phyloP scores from a whole-genome alignment of 148 eudicot species.

The Selenicereus undatus region DNA sequence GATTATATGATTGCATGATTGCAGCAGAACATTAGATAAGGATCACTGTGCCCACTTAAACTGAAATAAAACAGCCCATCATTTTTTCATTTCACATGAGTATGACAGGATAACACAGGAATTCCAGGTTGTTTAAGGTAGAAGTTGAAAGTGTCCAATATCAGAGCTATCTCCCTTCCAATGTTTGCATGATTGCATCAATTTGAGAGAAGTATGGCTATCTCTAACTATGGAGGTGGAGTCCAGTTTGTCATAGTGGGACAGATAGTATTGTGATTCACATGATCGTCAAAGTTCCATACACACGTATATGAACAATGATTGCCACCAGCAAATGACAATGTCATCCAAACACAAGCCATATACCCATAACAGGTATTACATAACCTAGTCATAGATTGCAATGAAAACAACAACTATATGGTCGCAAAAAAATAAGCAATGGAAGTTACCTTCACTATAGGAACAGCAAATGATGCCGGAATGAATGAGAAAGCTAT shows the following conservation, averaged over 20 bases:
- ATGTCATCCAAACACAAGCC: not conserved
- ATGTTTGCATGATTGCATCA: too few relatives aligned
- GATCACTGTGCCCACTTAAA: too few relatives aligned
- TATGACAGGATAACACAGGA: too few relatives aligned
- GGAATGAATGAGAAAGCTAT: conserved; percentile 96
- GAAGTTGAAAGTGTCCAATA: not conserved
- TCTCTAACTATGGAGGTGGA: not conserved
- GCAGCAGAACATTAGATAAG: too few relatives aligned
- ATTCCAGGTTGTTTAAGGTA: too few relatives aligned
- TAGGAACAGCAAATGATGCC: conserved; percentile 94
- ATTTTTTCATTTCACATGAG: too few relatives aligned
- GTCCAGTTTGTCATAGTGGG: not conserved
- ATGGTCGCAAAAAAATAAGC: conserved; percentile 8
- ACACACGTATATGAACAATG: not conserved
- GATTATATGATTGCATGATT: too few relatives aligned
- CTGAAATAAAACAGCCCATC: too few relatives aligned
- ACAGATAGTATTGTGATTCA: not conserved
- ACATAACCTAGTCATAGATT: not conserved
- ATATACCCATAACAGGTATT: not conserved
- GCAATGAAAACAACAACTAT: not conserved
- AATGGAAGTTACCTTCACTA: conserved; percentile 70
- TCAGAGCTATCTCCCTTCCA: not conserved
- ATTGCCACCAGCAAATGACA: not conserved
- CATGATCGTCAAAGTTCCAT: not conserved
- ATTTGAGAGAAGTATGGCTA: too few relatives aligned